A percentile compares a stretch with the other conserved stretches of the same genome.
Conservation (phyloP, 2,329 filamentous ascomycete genomes). For the Didymella exigua region DNA sequence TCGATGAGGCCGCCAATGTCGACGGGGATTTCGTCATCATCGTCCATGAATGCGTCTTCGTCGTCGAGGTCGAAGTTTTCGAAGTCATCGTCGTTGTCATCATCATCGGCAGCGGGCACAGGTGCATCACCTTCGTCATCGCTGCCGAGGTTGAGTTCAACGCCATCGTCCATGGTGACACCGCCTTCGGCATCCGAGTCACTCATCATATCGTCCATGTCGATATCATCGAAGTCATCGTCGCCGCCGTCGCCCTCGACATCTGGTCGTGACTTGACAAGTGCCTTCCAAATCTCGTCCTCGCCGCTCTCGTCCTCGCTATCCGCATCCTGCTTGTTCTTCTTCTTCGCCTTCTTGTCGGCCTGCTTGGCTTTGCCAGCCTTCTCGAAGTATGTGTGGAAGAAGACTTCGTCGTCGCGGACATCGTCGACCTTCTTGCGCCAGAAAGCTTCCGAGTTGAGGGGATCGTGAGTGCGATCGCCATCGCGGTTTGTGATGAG, state of each 20-base stretch:
- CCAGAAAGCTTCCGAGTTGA: constrained; percentile 93
- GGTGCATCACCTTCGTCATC: constrained; percentile 56
- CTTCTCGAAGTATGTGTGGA: constrained; percentile 93
- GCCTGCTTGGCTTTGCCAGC: constrained; percentile 60
- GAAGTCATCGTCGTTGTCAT: constrained; percentile 46
- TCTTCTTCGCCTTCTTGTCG: constrained; percentile 63
- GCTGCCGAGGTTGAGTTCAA: constrained; percentile 54
- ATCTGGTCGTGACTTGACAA: constrained; percentile 80
- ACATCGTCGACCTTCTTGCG: constrained; percentile 87
- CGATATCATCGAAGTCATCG: constrained; percentile 60
- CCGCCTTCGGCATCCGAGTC: constrained; percentile 56
- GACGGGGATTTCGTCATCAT: constrained; percentile 61
- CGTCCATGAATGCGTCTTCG: constrained; percentile 61
- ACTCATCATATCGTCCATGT: constrained; percentile 52
- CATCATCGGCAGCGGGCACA: constrained; percentile 41
- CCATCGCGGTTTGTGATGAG: constrained; percentile 66
- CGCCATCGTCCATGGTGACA: constrained; percentile 48
- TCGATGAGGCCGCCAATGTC: constrained; percentile 54
- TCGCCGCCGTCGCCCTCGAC: constrained; percentile 70
- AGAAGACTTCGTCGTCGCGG: constrained; percentile 92
- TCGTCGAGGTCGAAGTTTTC: constrained; percentile 56
- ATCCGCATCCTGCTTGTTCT: constrained; percentile 50
- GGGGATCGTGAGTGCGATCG: constrained; percentile 64
- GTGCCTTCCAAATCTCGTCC: constrained; percentile 89
- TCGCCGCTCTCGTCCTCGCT: constrained; percentile 64